Evolutionary conservation across 2,329 filamentous ascomycete species (phyloP), one percentile per base, ranked within the genome.

Genomic region (Sporothrix curviconia): DNA sequence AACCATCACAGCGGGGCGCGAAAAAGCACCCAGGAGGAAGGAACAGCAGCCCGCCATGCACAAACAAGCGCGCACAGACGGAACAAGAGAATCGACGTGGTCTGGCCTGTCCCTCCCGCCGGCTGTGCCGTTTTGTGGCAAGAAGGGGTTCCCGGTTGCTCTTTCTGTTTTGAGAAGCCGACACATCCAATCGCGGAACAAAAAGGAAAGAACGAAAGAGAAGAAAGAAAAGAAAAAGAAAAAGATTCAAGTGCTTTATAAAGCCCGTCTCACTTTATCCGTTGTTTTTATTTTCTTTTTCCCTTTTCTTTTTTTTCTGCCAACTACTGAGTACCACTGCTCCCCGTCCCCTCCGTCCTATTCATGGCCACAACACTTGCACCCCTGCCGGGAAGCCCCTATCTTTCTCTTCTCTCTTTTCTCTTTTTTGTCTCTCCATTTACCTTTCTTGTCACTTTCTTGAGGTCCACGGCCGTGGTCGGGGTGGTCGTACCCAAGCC

Each of bases 1-100:
- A 51, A 39, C 34, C 34, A 17, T 40, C 49, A 51, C 49, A 51
- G 49, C 34, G 49, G 49, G 49, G 34, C 47, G 39, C 19, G 40
- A 22, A 11, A 11, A 34, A 32, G 25, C 25, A 34, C 24, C 24
- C 42, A 32, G 43, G 7, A 19, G 15, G 28, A 37, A 51, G 32
- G 11, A 37, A 14, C 47, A 19, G 14, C 50, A 15, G 36, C n/a
- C n/a, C n/a, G n/a, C n/a, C 36, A 32, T 32, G 24, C 17, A 7
- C 32, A 22, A 37, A 11, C 34, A n/a, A n/a, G n/a, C n/a, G n/a
- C n/a, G n/a, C n/a, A n/a, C n/a, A n/a, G n/a, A n/a, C n/a, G n/a
- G n/a, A n/a, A n/a, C n/a, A n/a, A n/a, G n/a, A n/a, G n/a, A n/a
- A n/a, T n/a, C n/a, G n/a, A n/a, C n/a, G n/a, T n/a, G n/a, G n/a